These are phyloP conservation scores for Verbena officinalis DNA, from an alignment of 257 asterid species.

Conservation along the genomic window DNA sequence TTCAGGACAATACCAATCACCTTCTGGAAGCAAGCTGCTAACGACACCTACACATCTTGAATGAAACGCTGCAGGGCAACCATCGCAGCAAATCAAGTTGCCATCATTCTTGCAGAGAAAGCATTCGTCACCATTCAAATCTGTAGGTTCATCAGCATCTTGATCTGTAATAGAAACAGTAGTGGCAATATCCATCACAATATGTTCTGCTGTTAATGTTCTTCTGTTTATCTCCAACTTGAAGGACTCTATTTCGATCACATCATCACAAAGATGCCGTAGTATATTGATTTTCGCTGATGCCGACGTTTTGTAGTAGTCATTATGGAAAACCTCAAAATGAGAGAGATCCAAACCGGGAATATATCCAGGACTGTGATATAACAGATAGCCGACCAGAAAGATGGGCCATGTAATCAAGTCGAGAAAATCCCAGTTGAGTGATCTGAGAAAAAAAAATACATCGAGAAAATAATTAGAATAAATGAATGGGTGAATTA, in stretches of 20 bases:
- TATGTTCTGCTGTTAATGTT: constrained; percentile 57
- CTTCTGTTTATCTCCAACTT: constrained; percentile 76
- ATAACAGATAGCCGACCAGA: constrained; percentile 74
- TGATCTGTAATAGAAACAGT: constrained; percentile 66
- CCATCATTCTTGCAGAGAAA: constrained; percentile 97
- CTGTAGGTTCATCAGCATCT: constrained; percentile 54
- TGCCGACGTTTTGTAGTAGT: constrained; percentile 67
- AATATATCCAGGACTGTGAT: constrained; percentile 66
- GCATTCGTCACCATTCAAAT: constrained; percentile 90
- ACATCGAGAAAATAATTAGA: constrained; percentile 29
- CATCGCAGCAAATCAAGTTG: constrained; percentile 92
- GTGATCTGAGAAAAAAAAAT: constrained; percentile 55
- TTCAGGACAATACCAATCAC: constrained; percentile 98
- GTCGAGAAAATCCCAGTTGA: constrained; percentile 93
- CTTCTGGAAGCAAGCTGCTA: constrained; percentile 85
- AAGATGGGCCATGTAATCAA: constrained; percentile 93
- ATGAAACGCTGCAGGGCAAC: constrained; percentile 99
- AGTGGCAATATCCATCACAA: constrained; percentile 49
- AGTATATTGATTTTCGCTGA: constrained; percentile 75
- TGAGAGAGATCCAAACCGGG: constrained; percentile 63
- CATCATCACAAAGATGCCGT: constrained; percentile 90
- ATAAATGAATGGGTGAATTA: no score
- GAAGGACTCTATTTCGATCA: constrained; percentile 69
- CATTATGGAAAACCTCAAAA: constrained; percentile 56
- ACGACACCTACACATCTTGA: constrained; percentile 90